Evolutionary conservation across 2,329 filamentous ascomycete species (phyloP).

Genomic region (Botrytis paeoniae): DNA sequence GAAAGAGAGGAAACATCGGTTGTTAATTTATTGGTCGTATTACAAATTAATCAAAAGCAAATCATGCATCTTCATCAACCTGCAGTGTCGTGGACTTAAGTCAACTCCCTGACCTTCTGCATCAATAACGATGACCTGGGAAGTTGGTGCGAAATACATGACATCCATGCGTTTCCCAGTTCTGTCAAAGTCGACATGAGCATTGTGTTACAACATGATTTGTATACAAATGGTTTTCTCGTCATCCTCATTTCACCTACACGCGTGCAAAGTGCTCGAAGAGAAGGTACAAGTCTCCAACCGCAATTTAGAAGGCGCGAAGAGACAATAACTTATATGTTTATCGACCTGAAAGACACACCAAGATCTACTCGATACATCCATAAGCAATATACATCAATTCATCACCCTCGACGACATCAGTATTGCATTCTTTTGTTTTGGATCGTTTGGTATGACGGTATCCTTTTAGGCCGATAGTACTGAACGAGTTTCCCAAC

Average conservation of each 20-base stretch:
- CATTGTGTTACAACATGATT: too few species aligned
- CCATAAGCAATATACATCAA: not conserved
- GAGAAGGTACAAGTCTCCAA: not conserved
- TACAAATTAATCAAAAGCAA: slow-evolving; percentile 5
- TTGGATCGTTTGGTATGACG: not conserved
- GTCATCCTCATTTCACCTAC: not conserved
- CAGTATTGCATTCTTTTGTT: not conserved
- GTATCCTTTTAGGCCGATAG: not conserved
- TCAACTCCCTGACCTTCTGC: not conserved
- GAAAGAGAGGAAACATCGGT: slow-evolving; percentile 67
- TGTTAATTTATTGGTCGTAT: slow-evolving; percentile 26
- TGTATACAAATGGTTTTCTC: too few species aligned
- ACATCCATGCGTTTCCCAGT: not conserved
- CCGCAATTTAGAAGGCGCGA: not conserved
- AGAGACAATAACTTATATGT: not conserved
- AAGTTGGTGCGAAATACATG: too few species aligned
- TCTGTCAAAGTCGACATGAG: slow-evolving; percentile 3
- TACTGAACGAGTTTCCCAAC: not conserved
- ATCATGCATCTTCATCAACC: not conserved
- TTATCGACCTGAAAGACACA: not conserved
- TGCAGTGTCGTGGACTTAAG: not conserved
- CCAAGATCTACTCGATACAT: not conserved
- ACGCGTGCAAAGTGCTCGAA: not conserved
- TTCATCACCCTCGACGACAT: not conserved
- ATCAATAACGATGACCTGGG: not conserved